A percentile compares a stretch with the other conserved stretches of the same genome.
Conservation (phyloP, 805 yeast genomes). For the Tetrapisispora pingtungensis region DNA sequence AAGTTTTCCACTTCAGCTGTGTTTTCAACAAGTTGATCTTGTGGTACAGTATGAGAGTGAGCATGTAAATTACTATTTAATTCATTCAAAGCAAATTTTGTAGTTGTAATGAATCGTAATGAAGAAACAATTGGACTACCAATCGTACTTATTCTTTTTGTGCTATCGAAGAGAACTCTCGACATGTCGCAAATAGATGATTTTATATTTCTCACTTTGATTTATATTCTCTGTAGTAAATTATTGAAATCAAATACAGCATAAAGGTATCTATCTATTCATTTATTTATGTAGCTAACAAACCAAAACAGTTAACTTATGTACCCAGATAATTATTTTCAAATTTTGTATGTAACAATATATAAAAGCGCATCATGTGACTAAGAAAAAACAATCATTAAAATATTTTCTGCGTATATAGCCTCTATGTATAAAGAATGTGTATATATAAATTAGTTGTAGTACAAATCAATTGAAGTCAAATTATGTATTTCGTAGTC, state of each 20-base stretch:
- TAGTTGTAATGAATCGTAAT: background rate
- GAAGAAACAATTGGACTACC: background rate
- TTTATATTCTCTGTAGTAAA: too few species aligned
- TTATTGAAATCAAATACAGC: too few species aligned
- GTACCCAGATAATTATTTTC: too few species aligned
- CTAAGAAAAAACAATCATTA: too few species aligned
- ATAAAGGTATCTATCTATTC: too few species aligned
- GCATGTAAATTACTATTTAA: background rate
- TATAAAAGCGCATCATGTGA: background rate
- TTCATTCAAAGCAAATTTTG: background rate
- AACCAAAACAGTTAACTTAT: too few species aligned
- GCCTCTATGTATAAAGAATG: too few species aligned
- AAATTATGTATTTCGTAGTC: conserved; percentile 93
- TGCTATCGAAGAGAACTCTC: background rate
- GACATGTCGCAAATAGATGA: background rate
- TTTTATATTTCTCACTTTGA: too few species aligned
- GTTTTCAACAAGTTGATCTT: background rate
- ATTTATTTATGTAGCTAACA: too few species aligned
- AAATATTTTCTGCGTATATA: too few species aligned
- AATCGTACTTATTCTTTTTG: background rate
- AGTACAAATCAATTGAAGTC: conserved; percentile 75
- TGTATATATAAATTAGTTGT: conserved; percentile 15
- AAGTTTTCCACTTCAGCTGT: background rate
- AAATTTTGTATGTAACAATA: background rate
- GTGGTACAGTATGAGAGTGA: background rate